Conservation (phyloP, 768 basidiomycete species). For the Daedaleopsis sinensis region DNA sequence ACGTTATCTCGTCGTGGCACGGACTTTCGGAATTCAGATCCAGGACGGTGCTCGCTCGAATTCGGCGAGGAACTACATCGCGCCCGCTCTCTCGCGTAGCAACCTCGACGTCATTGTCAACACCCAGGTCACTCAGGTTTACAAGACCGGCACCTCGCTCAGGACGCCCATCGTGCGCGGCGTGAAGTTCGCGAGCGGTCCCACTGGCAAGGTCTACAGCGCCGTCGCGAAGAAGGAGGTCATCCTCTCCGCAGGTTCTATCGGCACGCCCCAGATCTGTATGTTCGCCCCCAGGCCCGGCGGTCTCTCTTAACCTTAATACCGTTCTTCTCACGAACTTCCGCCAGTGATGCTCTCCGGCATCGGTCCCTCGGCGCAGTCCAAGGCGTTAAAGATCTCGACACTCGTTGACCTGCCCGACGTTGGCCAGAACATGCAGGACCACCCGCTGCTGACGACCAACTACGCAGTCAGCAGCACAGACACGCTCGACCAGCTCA, state of each 20-base stretch:
- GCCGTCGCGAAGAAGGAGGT: slow-evolving; percentile 2
- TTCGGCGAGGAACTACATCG: neutral
- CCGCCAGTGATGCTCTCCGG: neutral
- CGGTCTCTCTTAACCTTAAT: neutral
- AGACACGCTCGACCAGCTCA: neutral
- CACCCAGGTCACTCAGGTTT: slow-evolving; percentile 17
- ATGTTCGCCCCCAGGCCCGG: neutral
- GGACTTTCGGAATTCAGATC: neutral
- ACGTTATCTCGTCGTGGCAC: neutral
- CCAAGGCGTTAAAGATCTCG: neutral
- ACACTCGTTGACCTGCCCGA: slow-evolving; percentile 2
- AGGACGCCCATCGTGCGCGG: neutral
- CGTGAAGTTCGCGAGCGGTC: neutral
- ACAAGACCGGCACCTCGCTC: neutral
- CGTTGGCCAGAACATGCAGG: slow-evolving; percentile 3
- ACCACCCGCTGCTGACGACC: slow-evolving; percentile 3
- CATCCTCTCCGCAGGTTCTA: slow-evolving; percentile 6
- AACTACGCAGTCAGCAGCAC: neutral
- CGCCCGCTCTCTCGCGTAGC: slow-evolving; percentile 3
- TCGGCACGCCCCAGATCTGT: slow-evolving; percentile 2
- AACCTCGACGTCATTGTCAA: slow-evolving; percentile 24
- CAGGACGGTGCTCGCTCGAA: neutral
- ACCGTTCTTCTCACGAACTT: neutral
- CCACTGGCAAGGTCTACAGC: neutral
- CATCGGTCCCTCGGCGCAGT: neutral